These are phyloP conservation scores for Lipomyces starkeyi DNA, from an alignment of 805 yeast species.

Conservation along the genomic window DNA sequence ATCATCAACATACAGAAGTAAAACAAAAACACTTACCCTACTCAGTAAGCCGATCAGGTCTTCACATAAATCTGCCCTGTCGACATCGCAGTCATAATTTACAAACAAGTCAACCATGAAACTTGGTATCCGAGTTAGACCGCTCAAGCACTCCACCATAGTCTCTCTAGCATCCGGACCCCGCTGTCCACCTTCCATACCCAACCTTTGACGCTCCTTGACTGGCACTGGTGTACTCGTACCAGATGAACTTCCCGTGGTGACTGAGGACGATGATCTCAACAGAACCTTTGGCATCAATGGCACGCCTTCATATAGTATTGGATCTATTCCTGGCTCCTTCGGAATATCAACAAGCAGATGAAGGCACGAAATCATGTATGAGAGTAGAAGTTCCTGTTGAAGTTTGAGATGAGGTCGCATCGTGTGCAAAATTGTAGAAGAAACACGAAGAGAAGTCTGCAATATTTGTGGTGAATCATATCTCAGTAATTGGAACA, in stretches of 20 bases:
- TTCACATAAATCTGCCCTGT: conserved; percentile 76
- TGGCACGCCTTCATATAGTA: conserved; percentile 51
- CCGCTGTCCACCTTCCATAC: conserved; percentile 37
- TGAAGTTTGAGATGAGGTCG: conserved; percentile 75
- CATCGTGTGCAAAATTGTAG: conserved; percentile 71
- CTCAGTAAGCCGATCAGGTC: conserved; percentile 73
- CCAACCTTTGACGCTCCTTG: conserved; percentile 35
- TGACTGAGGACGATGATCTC: conserved; percentile 15
- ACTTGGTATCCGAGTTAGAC: conserved; percentile 63
- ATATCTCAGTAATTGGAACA: conserved; percentile 75
- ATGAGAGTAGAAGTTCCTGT: conserved; percentile 61
- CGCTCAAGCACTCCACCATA: conserved; percentile 81
- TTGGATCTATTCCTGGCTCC: conserved; percentile 48
- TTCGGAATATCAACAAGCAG: conserved; percentile 50
- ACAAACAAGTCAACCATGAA: conserved; percentile 79
- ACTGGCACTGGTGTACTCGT: conserved; percentile 36
- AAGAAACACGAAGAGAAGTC: conserved; percentile 74
- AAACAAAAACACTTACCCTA: conserved; percentile 44
- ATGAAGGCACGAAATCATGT: conserved; percentile 48
- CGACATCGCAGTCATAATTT: conserved; percentile 89
- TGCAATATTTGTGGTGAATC: conserved; percentile 77
- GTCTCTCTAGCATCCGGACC: conserved; percentile 63
- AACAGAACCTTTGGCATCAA: conserved; percentile 59
- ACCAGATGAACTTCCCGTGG: conserved; percentile 24
- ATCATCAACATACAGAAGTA: not conserved